Base-by-base conservation (phyloP, 106 monocot species). In the Posidonia australis region DNA sequence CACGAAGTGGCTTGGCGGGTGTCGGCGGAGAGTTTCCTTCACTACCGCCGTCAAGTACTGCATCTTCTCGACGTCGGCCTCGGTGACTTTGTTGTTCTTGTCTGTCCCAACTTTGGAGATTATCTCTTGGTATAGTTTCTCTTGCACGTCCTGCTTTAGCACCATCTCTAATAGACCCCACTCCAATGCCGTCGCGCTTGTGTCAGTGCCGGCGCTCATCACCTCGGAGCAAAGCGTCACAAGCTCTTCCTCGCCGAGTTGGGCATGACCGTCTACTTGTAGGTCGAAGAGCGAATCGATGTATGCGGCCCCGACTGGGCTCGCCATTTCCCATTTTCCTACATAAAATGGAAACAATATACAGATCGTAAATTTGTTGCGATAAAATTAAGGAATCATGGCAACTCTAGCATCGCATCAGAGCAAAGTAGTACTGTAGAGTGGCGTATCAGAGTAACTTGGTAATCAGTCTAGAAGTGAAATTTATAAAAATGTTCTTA, bases 191-290 rank as follows among this genome's bases (percentile, higher is more conserved):
- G 94, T 90, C 4, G 94, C 86, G 67, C 94, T 94, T 7, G 94
- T 94, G 72, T 94, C 94, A 16, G 94, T 90, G n/a, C 96, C 96
- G 55, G 96, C 96, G 72, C 87, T 90, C 87, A 96, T 80, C 28
- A 96, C 96, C 70, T 96, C 96, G 16, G 96, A 96, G 74, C 82
- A 82, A 16, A 96, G 72, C 0, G 90, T 90, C 22, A 90, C 90
- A 10, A 96, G 51, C 80, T 96, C 96, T 2, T 84, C 82, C 44
- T 90, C 96, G 19, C 78, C 80, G 52, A 96, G 84, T 59, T 43
- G 54, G 14, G 80, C 78, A 17, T 76, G 47, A 2, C 78, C 84
- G 1, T 77, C 60, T n/a, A 80, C 78, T 10, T 84, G 65, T 10
- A 87, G 68, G 3, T 5, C 58, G 66, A 87, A 77, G 30, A 96